Percentiles rank a stretch among this genome's conserved stretches.
These are phyloP conservation scores for Xylaria nigripes DNA, from an alignment of 495 filamentous ascomycete genomes.

Conservation along the genomic window DNA sequence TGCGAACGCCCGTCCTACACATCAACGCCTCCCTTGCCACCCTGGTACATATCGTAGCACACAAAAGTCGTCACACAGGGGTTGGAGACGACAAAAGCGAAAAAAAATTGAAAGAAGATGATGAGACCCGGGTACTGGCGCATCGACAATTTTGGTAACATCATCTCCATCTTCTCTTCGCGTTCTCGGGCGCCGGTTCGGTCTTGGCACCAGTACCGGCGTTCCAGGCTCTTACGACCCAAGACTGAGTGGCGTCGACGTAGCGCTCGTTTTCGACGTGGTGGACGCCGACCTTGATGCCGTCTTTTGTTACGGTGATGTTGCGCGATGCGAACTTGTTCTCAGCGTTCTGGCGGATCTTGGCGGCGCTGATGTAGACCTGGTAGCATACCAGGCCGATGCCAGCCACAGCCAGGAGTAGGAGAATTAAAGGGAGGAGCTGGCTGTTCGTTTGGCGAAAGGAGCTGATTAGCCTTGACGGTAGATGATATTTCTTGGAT, in stretches of 20 bases:
- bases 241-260: constrained; percentile 74
- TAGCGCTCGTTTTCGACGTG: constrained; percentile 68
- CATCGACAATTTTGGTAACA: background rate
- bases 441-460: constrained; percentile 31
- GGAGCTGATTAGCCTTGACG: background rate
- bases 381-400: constrained; percentile 63
- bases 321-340: constrained; percentile 78
- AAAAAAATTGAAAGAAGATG: constrained; percentile 18
- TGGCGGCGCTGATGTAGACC: constrained; percentile 59
- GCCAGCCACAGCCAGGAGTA: constrained; percentile 54
- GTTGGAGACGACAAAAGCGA: background rate
- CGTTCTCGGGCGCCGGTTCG: constrained; percentile 29
- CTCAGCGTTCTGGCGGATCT: constrained; percentile 59
- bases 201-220: constrained; percentile 31
- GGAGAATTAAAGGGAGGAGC: constrained; percentile 65
- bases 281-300: constrained; percentile 73
- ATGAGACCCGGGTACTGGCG: constrained; percentile 1
- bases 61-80: background rate
- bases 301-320: constrained; percentile 72
- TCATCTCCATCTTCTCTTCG: constrained; percentile 23
- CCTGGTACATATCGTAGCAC: too few species aligned
- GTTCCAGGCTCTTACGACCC: constrained; percentile 75
- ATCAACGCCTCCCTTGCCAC: too few species aligned
- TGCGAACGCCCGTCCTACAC: too few species aligned
- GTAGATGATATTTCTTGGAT: background rate